Conservation (phyloP, 306 rosid species). For the Cucurbita maxima region DNA sequence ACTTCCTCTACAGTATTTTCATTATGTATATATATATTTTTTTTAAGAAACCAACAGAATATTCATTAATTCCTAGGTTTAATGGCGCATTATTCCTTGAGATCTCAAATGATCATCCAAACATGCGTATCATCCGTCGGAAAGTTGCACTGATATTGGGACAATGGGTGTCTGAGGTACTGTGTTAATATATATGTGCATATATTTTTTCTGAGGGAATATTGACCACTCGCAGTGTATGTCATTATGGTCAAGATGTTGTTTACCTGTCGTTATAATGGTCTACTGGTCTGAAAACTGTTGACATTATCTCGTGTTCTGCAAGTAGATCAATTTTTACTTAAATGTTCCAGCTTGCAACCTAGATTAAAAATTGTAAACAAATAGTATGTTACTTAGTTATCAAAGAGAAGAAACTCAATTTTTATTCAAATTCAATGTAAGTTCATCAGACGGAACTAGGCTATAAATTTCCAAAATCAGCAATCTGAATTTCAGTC, state of each 20-base stretch:
- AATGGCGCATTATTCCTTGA: slow-evolving; percentile 83
- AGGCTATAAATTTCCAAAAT: no score
- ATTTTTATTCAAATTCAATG: not conserved
- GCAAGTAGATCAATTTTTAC: not conserved
- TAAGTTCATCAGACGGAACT: not conserved
- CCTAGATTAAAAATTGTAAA: not conserved
- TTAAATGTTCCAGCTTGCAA: not conserved
- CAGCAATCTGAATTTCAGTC: no score
- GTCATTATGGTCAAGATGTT: not conserved
- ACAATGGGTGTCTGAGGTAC: slow-evolving; percentile 99
- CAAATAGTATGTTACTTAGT: not conserved
- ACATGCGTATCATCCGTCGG: slow-evolving; percentile 68
- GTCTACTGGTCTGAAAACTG: not conserved
- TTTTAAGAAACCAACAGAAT: not conserved
- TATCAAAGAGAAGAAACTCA: not conserved
- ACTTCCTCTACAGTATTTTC: not conserved
- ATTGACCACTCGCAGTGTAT: not conserved
- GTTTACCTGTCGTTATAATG: not conserved
- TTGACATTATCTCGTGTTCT: not conserved
- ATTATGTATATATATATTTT: not conserved
- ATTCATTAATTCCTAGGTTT: slow-evolving; percentile 45
- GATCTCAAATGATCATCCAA: slow-evolving; percentile 86
- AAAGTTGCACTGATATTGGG: slow-evolving; percentile 87
- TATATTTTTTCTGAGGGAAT: not conserved
- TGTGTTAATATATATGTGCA: not conserved